These are phyloP conservation scores for Danielozyma ontarioensis DNA, from an alignment of 805 yeast species.

Conservation along the genomic window DNA sequence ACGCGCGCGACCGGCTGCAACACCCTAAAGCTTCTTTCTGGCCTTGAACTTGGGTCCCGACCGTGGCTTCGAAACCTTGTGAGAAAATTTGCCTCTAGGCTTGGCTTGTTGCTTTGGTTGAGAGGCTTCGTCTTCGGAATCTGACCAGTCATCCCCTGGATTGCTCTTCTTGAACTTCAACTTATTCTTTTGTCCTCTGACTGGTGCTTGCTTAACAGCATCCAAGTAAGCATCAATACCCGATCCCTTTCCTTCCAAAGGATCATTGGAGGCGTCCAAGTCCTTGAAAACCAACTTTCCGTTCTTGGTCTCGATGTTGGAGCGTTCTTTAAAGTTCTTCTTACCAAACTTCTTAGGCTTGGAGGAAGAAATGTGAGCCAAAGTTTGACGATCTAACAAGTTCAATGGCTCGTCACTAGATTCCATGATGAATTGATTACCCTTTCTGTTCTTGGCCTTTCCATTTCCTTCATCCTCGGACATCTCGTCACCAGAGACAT, in stretches of 20 bases:
- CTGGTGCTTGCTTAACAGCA: conserved; percentile 89
- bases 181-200: conserved; percentile 88
- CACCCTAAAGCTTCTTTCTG: conserved; percentile 48
- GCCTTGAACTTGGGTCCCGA: conserved; percentile 51
- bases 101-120: conserved; percentile 5
- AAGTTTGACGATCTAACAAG: conserved; percentile 76
- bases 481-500: conserved; percentile 54
- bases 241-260: conserved; percentile 33
- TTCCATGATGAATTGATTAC: conserved; percentile 70
- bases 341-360: conserved; percentile 62
- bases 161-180: conserved; percentile 76
- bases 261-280: conserved; percentile 35
- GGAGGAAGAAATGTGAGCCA: conserved; percentile 85
- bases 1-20: background rate
- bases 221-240: conserved; percentile 92
- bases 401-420: conserved; percentile 77
- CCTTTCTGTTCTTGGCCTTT: conserved; percentile 20
- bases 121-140: conserved; percentile 42
- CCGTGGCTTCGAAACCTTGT: conserved; percentile 24
- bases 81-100: conserved; percentile 9
- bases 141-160: conserved; percentile 40
- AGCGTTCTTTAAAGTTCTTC: conserved; percentile 39
- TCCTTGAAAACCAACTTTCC: conserved; percentile 71
- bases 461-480: conserved; percentile 43
- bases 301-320: conserved; percentile 38